phyloP scores from a whole-genome alignment of 805 yeast species.

The Monosporozyma unispora region DNA sequence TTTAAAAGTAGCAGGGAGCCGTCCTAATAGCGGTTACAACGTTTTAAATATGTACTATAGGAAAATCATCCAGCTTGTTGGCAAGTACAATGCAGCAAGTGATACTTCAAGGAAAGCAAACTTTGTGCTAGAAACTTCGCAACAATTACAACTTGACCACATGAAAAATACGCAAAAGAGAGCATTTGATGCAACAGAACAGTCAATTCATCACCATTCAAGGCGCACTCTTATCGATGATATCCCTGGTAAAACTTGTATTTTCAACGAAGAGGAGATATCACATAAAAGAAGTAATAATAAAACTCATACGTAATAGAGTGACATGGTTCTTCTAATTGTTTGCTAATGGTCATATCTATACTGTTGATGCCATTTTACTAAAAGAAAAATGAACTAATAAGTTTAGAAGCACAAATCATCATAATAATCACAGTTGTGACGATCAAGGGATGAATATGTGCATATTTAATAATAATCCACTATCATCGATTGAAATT shows the following conservation, averaged over 20 bases:
- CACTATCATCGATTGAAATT: too few species aligned
- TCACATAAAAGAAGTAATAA: neutral
- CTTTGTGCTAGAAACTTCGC: neutral
- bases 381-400: too few species aligned
- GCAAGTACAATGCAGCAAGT: slow-evolving; percentile 27
- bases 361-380: too few species aligned
- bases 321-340: neutral
- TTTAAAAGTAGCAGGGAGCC: slow-evolving; percentile 7
- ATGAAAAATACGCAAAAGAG: slow-evolving; percentile 1
- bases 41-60: slow-evolving; percentile 41
- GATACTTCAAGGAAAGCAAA: slow-evolving; percentile 19
- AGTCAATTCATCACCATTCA: neutral
- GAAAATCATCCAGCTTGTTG: slow-evolving; percentile 43
- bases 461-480: too few species aligned
- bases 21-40: slow-evolving; percentile 28
- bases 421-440: too few species aligned
- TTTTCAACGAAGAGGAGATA: neutral
- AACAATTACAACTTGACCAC: neutral
- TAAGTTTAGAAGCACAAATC: too few species aligned
- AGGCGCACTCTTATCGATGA: neutral
- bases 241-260: neutral
- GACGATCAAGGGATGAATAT: too few species aligned
- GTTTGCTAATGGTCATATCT: too few species aligned
- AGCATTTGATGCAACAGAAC: slow-evolving; percentile 1
- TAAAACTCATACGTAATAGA: neutral